Base-by-base conservation (phyloP, 345 rosid genomes). In the Populus euphratica region DNA sequence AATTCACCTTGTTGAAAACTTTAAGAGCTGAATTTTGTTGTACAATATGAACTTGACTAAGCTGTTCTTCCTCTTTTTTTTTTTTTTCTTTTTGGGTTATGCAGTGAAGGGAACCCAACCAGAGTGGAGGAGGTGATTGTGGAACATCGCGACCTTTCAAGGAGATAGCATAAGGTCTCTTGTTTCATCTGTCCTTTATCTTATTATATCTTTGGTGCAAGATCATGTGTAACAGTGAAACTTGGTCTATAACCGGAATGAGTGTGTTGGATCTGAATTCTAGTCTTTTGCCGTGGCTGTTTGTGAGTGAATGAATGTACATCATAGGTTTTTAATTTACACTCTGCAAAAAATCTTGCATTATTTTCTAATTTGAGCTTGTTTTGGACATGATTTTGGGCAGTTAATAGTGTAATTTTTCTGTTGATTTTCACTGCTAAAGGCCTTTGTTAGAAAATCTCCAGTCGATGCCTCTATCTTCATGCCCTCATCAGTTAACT, bases 121-220 rank as follows among this genome's bases (percentile, higher is more conserved):
- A 68, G 94, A 87, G 79, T 88, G 93, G 83, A 91, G 81, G 81
- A 88, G 94, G 76, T 92, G 82, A 87, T 69, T 16, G 56, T 29
- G 11, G 25, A 36, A 36, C 54, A 54, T 38, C 23, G 8, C 39
- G 11, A 61, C 38, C 43, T 72, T 78, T 61, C 21, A 31, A 36
- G 72, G 81, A 68, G 69, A 77, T 69, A 74, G 81, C 67, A 23
- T 31, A 27, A 72, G 47, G 63, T 66, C 62, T 59, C 39, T 20
- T 27, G 54, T 67, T 68, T 41, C 65, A 62, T 75, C 71, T 66
- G 79, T 70, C 62, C 43, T 72, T 62, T 62, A 72, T 79, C 29
- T 70, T 77, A 7, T 65, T 36, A 67, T 66, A 27, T 64, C 47
- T 50, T 12, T 65, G 73, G 79, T 73, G 65, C 78, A 41, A 78